Conservation (phyloP, 768 basidiomycete species). For the Pholiota microspora region DNA sequence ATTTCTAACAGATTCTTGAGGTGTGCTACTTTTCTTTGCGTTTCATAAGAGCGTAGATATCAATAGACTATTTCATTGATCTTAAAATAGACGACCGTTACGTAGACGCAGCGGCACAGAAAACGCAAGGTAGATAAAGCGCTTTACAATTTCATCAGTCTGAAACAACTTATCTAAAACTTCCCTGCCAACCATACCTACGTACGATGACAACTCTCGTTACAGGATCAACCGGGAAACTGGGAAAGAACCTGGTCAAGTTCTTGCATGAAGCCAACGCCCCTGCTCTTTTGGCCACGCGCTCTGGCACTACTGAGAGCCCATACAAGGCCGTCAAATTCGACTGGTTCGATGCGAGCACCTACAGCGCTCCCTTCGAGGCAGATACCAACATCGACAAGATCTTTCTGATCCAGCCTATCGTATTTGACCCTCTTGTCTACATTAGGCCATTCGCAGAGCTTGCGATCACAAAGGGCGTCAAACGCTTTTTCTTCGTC, state of each 20-base stretch:
- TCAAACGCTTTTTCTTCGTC: conserved; percentile 31
- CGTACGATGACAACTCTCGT: conserved; percentile 31
- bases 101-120: too few species aligned
- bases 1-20: too few species aligned
- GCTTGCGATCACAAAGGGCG: conserved; percentile 28
- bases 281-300: conserved; percentile 26
- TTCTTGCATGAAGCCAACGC: conserved; percentile 22
- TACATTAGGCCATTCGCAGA: conserved; percentile 29
- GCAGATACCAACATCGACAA: conserved; percentile 19
- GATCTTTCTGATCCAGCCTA: conserved; percentile 20
- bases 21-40: too few species aligned
- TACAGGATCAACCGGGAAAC: conserved; percentile 33
- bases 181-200: too few species aligned
- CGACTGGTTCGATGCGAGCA: conserved; percentile 32
- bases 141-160: too few species aligned
- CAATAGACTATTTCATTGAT: too few species aligned
- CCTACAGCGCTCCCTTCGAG: conserved; percentile 27
- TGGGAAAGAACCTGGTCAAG: conserved; percentile 25
- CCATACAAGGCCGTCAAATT: conserved; percentile 29
- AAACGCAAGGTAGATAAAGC: too few species aligned
- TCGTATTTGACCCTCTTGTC: conserved; percentile 12
- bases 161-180: too few species aligned
- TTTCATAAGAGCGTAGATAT: too few species aligned
- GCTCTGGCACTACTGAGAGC: conserved; percentile 23
- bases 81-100: too few species aligned